Evolutionary conservation across 345 rosid genomes (phyloP).

Genomic region (Eucalyptus tenuipes): DNA sequence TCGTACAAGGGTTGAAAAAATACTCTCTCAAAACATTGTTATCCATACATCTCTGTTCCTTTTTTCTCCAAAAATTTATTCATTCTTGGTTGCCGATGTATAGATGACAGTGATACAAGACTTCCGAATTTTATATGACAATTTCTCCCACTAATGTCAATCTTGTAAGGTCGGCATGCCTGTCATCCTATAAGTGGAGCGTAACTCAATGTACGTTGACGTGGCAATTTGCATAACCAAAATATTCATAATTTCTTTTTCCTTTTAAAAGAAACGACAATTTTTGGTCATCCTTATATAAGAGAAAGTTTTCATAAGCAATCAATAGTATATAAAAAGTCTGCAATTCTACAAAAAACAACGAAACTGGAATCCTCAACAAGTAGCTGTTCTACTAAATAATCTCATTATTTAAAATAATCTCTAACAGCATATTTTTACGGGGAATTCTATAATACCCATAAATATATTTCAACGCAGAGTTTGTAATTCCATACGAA

Average conservation of each 20-base stretch:
- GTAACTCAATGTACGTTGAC: not conserved
- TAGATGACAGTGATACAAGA: fast-evolving
- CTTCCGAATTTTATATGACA: not conserved
- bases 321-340: not conserved
- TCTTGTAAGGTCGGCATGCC: not conserved
- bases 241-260: not conserved
- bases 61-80: no score
- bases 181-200: not conserved
- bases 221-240: not conserved
- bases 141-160: not conserved
- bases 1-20: not conserved
- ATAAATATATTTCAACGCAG: not conserved
- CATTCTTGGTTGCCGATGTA: not conserved
- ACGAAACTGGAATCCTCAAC: not conserved
- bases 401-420: not conserved
- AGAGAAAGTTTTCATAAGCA: not conserved
- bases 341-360: not conserved
- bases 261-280: not conserved
- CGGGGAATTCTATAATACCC: not conserved
- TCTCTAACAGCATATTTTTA: not conserved
- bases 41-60: not conserved
- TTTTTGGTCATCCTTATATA: not conserved
- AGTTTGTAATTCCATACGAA: not conserved
- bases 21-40: not conserved
- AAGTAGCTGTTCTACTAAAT: not conserved